phyloP scores from a whole-genome alignment of 495 filamentous ascomycete genomes.

The Lasiosphaeris hirsuta region DNA sequence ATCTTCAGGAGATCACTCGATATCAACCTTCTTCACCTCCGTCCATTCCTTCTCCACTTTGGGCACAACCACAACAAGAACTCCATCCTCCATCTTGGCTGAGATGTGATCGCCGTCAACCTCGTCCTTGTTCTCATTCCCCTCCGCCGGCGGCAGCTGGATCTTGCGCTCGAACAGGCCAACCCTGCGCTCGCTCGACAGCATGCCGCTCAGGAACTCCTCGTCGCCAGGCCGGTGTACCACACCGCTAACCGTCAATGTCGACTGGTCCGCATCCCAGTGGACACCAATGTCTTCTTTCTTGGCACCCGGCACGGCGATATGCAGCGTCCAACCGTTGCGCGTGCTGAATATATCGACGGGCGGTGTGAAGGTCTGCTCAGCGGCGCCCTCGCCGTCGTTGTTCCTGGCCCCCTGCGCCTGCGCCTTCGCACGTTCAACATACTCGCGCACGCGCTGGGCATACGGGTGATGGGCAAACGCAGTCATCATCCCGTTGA shows the following conservation, averaged over 20 bases:
- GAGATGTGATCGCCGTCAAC: conserved; percentile 63
- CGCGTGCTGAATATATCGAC: conserved; percentile 71
- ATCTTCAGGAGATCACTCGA: conserved; percentile 20
- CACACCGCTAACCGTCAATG: conserved; percentile 65
- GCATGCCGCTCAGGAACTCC: conserved; percentile 61
- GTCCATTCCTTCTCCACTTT: conserved; percentile 62
- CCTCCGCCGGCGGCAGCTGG: conserved; percentile 47
- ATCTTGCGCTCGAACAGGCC: conserved; percentile 73
- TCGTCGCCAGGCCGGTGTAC: conserved; percentile 69
- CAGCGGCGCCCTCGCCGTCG: not conserved
- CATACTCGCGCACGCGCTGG: conserved; percentile 37
- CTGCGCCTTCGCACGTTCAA: conserved; percentile 22
- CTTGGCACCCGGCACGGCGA: conserved; percentile 71
- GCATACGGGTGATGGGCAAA: conserved; percentile 41
- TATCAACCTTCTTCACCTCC: conserved; percentile 58
- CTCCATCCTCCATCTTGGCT: conserved; percentile 66
- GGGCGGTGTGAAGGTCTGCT: conserved; percentile 56
- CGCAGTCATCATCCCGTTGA: conserved; percentile 37
- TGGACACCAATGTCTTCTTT: conserved; percentile 74
- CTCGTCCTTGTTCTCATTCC: conserved; percentile 50
- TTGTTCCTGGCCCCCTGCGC: not conserved
- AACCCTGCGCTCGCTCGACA: conserved; percentile 61
- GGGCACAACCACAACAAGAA: conserved; percentile 53
- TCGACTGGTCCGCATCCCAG: conserved; percentile 65
- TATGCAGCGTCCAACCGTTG: conserved; percentile 60